These are phyloP conservation scores for Aeschynomene evenia DNA, from an alignment of 306 rosid species.

Conservation along the genomic window DNA sequence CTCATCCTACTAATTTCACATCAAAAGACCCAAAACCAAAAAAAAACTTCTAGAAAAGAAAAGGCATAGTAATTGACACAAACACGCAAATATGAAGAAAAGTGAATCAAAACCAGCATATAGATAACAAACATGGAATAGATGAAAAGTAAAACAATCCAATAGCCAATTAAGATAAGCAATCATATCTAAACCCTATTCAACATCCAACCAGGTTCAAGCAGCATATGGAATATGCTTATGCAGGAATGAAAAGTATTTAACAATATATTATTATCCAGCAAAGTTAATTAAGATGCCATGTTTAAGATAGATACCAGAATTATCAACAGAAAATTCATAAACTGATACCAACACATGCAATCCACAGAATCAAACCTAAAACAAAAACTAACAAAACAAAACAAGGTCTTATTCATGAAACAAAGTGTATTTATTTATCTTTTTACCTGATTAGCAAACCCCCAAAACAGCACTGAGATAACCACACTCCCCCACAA, in stretches of 20 bases:
- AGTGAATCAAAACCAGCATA: background rate
- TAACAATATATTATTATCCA: background rate
- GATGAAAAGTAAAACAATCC: conserved; percentile 2
- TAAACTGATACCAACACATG: background rate
- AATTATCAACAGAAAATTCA: too few species aligned
- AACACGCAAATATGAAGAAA: background rate
- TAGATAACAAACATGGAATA: background rate
- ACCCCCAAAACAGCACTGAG: conserved; percentile 95
- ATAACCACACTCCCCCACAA: conserved; percentile 96
- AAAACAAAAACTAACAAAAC: background rate
- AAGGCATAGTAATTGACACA: background rate
- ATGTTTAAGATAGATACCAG: too few species aligned
- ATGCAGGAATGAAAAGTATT: background rate
- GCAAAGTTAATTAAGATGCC: conserved; percentile 14
- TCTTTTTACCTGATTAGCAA: conserved; percentile 83
- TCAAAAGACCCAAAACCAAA: background rate
- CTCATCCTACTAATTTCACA: background rate
- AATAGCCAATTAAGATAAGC: background rate
- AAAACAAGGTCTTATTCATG: background rate
- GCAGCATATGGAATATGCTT: conserved; percentile 11
- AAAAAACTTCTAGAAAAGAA: too few species aligned
- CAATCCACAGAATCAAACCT: background rate
- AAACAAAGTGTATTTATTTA: too few species aligned
- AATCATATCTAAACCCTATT: conserved; percentile 2
- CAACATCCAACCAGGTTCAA: conserved; percentile 1